Evolutionary conservation across 225 moss, liverwort and hornwort species (phyloP), one percentile per base, ranked within the genome.

Genomic region (Pseudisothecium myosuroides): DNA sequence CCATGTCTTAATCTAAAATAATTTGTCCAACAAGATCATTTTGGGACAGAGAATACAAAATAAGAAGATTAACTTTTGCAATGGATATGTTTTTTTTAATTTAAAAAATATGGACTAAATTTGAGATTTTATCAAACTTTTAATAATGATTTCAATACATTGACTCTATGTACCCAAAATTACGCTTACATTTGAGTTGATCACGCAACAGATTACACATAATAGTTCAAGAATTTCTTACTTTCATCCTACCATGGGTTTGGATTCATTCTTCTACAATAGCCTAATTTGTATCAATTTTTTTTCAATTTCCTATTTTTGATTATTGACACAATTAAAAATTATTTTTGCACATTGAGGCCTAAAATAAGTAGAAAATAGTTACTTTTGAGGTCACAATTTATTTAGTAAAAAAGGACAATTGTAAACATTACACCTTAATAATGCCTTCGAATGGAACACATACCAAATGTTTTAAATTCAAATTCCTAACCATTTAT

Each of bases 191-290:
- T 75, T 75, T 75, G 19, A 75, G 2, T 19, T 32, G 10, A 75
- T 18, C 4, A 1, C 0, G 2, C 49, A 75, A 75, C 7, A 24
- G 32, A 49, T 49, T 49, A 32, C 0, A 11, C 2, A 75, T 2
- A 75, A 19, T 31, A 32, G 2, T 75, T 29, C 0, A 31, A 19
- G 49, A 19, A 0, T 17, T 29, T 47, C 0, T 29, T 47, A 3
- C 3, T 45, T 66, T 67, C 37, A 67, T 4, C 10, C 28, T 73
- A n/a, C 9, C 9, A 49, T 8, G 49, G 49, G 49, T 49, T 49
- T 49, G 11, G 49, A 49, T 49, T 49, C 9, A 49, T 55, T 2
- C 55, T 55, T 55, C 55, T 55, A 55, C 5, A 17, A 29, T 47
- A 28, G 3, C 17, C 10, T 10, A 28, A 29, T 72, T 14, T 27